Evolutionary conservation across 1,139 yeast genomes (phyloP).

Genomic region (Yamadazyma diddensiae): DNA sequence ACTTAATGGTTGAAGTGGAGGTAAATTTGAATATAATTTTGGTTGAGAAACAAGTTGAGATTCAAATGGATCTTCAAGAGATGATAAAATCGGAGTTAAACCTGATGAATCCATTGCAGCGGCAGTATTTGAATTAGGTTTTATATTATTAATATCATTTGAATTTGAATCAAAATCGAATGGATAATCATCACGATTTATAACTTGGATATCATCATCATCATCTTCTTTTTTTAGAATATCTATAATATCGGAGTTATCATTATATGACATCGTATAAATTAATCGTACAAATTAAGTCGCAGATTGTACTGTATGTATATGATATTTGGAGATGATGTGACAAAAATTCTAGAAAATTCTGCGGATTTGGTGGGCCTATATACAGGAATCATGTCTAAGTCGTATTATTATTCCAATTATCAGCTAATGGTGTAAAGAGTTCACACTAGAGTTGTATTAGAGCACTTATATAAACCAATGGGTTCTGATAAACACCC

Average conservation of each 20-base stretch:
- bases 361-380: conserved; percentile 1
- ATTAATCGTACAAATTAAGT: no score
- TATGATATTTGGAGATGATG: not conserved
- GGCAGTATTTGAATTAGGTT: not conserved
- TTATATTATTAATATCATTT: not conserved
- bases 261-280: conserved; percentile 1
- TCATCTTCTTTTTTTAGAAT: conserved; percentile 12
- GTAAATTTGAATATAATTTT: conserved; percentile 20
- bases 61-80: conserved; percentile 14
- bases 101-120: conserved; percentile 8
- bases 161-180: conserved; percentile 12
- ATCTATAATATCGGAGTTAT: conserved; percentile 12
- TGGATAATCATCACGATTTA: conserved; percentile 25
- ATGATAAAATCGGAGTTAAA: conserved; percentile 11
- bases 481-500: no score
- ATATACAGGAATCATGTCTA: no score
- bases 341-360: conserved; percentile 8
- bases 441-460: no score
- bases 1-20: conserved; percentile 35
- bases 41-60: conserved; percentile 15
- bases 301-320: not conserved
- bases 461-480: no score
- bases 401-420: no score
- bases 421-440: no score
- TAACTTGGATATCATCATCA: conserved; percentile 25